phyloP scores from a whole-genome alignment of 1,139 yeast genomes.

The Blastobotrys persicus region DNA sequence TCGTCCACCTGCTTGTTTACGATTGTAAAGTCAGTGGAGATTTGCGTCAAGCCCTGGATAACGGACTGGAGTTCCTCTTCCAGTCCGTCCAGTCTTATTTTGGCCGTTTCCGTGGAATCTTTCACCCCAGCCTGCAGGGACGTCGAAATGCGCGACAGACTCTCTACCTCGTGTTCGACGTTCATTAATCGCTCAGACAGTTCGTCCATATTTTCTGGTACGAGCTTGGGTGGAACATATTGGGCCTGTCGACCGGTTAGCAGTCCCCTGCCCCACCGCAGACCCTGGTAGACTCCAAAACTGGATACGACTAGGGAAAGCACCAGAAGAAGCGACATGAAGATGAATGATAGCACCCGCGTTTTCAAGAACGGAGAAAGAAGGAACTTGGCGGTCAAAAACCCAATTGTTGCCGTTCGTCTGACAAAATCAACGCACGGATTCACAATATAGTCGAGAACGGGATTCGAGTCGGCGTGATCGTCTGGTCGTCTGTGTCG shows the following conservation, averaged over 20 bases:
- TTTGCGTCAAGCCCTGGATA: slow-evolving; percentile 11
- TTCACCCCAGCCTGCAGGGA: slow-evolving; percentile 18
- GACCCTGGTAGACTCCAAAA: not conserved
- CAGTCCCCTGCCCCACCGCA: not conserved
- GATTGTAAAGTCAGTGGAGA: slow-evolving; percentile 13
- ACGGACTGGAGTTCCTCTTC: slow-evolving; percentile 18
- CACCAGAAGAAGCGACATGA: slow-evolving; percentile 2
- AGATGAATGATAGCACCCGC: slow-evolving; percentile 3
- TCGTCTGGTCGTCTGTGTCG: no score
- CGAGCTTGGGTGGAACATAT: slow-evolving; percentile 15
- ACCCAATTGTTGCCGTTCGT: slow-evolving; percentile 1
- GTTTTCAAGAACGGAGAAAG: slow-evolving; percentile 14
- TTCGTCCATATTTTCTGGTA: slow-evolving; percentile 23
- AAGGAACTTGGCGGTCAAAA: slow-evolving; percentile 11
- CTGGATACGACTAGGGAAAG: not conserved
- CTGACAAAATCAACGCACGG: slow-evolving; percentile 5
- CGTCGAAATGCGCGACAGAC: slow-evolving; percentile 16
- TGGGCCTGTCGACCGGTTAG: not conserved
- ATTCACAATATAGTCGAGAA: slow-evolving; percentile 7
- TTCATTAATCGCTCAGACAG: slow-evolving; percentile 20
- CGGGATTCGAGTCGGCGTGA: not conserved
- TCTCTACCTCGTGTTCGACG: slow-evolving; percentile 21
- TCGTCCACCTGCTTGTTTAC: slow-evolving; percentile 14
- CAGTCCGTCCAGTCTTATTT: slow-evolving; percentile 13
- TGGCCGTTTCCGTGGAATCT: slow-evolving; percentile 15